Conservation (phyloP, 345 rosid species). For the Populus simonii region DNA sequence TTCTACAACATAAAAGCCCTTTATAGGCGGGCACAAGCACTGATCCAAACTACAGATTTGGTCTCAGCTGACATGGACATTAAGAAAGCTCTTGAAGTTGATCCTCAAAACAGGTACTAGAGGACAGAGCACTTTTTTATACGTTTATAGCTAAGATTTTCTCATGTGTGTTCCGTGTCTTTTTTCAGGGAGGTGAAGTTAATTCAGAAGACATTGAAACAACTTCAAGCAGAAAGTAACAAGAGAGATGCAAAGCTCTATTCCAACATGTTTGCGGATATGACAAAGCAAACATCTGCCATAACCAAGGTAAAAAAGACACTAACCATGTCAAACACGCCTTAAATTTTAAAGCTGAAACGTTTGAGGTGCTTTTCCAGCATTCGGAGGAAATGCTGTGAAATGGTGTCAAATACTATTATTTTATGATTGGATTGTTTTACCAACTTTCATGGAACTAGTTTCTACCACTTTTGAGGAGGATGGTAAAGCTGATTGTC, state of each 20-base stretch:
- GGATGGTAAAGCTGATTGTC: background rate
- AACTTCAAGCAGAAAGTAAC: slow-evolving; percentile 47
- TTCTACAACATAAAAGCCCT: slow-evolving; percentile 52
- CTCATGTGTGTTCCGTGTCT: background rate
- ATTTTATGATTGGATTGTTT: background rate
- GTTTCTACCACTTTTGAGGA: no score
- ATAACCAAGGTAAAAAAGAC: slow-evolving; percentile 32
- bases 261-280: slow-evolving; percentile 45
- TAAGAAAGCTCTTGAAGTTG: slow-evolving; percentile 53
- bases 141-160: background rate
- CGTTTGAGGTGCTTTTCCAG: background rate
- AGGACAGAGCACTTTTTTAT: background rate
- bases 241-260: slow-evolving; percentile 53
- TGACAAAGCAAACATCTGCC: slow-evolving; percentile 21
- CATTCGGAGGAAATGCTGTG: background rate
- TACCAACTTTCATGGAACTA: background rate
- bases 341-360: background rate
- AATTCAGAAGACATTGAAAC: slow-evolving; percentile 41
- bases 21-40: slow-evolving; percentile 63
- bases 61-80: slow-evolving; percentile 48
- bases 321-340: background rate
- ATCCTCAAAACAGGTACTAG: slow-evolving; percentile 48
- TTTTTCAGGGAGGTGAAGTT: slow-evolving; percentile 48
- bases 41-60: slow-evolving; percentile 44
- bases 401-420: background rate